Percentiles rank a stretch among this genome's conserved stretches.
Evolutionary conservation across 495 filamentous ascomycete genomes (phyloP).

Genomic region (Thermochaetoides thermophila): DNA sequence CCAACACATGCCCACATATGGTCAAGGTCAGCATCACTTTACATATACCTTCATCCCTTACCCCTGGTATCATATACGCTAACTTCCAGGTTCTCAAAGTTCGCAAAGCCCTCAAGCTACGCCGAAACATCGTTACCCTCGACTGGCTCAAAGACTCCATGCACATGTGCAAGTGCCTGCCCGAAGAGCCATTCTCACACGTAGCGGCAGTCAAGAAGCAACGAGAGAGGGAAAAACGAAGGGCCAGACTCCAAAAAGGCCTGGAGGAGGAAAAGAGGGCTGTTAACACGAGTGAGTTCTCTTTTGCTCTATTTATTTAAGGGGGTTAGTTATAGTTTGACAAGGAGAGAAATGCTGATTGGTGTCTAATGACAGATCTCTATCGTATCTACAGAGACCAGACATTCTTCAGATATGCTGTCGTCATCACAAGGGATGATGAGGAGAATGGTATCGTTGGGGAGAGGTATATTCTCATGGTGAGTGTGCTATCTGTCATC

Average conservation of each 20-base stretch:
- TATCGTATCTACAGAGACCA: constrained; percentile 20
- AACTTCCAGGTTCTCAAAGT: too few relatives aligned
- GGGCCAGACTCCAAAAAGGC: constrained; percentile 18
- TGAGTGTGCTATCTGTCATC: too few relatives aligned
- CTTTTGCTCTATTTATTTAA: constrained; percentile 1
- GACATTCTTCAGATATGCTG: constrained; percentile 21
- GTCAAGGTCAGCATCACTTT: too few relatives aligned
- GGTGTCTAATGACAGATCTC: constrained; percentile 5
- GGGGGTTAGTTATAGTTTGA: too few relatives aligned
- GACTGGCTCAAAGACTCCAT: constrained; percentile 30
- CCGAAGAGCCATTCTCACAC: constrained; percentile 13
- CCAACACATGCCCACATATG: too few relatives aligned
- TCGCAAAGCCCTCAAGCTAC: constrained; percentile 9
- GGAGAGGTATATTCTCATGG: constrained; percentile 19
- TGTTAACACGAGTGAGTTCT: constrained; percentile 21
- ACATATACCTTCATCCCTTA: too few relatives aligned
- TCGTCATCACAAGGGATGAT: constrained; percentile 17
- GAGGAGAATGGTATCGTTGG: constrained; percentile 11
- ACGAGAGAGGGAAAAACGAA: constrained; percentile 26
- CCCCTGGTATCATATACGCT: too few relatives aligned
- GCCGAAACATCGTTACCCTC: constrained; percentile 18
- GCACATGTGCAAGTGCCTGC: constrained; percentile 2
- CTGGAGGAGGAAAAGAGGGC: constrained; percentile 29
- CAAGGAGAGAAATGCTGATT: too few relatives aligned
- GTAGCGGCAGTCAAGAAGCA: constrained; percentile 7